phyloP scores from a whole-genome alignment of 1,284 basidiomycete species.

The Coniferiporia sulphurascens region DNA sequence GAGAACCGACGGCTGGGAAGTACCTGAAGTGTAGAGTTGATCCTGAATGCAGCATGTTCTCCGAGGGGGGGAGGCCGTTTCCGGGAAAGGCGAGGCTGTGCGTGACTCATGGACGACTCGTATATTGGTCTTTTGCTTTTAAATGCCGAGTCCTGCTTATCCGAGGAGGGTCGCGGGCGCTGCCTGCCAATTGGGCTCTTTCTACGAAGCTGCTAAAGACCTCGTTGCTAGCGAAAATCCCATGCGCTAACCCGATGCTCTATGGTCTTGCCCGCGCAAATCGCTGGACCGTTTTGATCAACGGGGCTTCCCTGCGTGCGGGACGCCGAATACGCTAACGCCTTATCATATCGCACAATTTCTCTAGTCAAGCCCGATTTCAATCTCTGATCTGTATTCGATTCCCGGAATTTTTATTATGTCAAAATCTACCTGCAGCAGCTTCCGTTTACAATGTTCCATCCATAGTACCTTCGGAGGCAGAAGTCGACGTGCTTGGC shows the following conservation, averaged over 20 bases:
- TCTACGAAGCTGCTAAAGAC: neutral
- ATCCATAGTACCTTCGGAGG: constrained; percentile 1
- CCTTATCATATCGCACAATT: no score
- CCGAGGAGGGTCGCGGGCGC: neutral
- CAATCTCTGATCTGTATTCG: no score
- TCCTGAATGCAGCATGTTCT: no score
- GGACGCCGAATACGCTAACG: no score
- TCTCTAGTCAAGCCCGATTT: no score
- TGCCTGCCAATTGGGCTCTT: neutral
- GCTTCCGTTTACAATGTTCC: neutral
- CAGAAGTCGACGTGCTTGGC: constrained; percentile 6
- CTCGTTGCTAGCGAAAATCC: neutral
- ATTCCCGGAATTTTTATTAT: neutral
- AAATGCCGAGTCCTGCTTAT: neutral
- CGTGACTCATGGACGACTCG: neutral
- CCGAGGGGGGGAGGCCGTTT: no score
- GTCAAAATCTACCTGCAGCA: neutral
- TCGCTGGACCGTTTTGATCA: neutral
- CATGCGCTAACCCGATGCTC: neutral
- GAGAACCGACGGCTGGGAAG: neutral
- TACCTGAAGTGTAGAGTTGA: neutral
- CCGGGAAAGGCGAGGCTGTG: constrained; percentile 1
- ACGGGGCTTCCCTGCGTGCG: neutral
- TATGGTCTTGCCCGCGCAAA: neutral
- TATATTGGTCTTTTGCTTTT: neutral